phyloP scores from a whole-genome alignment of 495 filamentous ascomycete species.

The Annulohypoxylon nitens region DNA sequence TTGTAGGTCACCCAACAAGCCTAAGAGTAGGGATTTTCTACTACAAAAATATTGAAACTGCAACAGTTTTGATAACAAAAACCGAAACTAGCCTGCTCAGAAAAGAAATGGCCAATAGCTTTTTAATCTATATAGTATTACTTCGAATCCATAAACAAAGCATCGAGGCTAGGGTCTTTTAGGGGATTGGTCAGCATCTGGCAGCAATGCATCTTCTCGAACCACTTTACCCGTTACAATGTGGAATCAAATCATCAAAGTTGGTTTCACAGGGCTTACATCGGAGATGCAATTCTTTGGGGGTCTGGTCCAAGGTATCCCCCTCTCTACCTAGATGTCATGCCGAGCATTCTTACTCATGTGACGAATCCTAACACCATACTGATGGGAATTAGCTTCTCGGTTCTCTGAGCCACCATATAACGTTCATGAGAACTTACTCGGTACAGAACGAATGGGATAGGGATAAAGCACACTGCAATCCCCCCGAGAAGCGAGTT shows the following conservation, averaged over 20 bases:
- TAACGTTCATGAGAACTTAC: slow-evolving; percentile 15
- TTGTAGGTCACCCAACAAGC: not conserved
- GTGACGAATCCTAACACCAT: not conserved
- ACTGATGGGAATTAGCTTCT: not conserved
- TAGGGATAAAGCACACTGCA: slow-evolving; percentile 57
- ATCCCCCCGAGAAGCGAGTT: slow-evolving; percentile 64
- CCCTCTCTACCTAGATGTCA: not conserved
- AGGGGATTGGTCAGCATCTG: not conserved
- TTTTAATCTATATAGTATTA: not conserved
- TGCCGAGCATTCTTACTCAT: slow-evolving; percentile 5
- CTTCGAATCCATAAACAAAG: not conserved
- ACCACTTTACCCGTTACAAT: not conserved
- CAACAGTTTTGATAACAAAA: not conserved
- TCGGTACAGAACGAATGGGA: slow-evolving; percentile 65
- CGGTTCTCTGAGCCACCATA: not conserved
- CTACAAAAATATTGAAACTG: not conserved
- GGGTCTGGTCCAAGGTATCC: not conserved
- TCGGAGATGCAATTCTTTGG: not conserved
- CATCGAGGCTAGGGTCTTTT: not conserved
- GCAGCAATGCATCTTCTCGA: not conserved
- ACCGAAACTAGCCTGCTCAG: not conserved
- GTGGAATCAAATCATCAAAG: not conserved
- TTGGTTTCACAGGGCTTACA: not conserved
- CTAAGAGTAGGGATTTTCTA: not conserved
- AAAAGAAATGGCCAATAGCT: not conserved